Evolutionary conservation across 371 early-diverging fungal genomes (phyloP).

Genomic region (Rhizopus delemar): DNA sequence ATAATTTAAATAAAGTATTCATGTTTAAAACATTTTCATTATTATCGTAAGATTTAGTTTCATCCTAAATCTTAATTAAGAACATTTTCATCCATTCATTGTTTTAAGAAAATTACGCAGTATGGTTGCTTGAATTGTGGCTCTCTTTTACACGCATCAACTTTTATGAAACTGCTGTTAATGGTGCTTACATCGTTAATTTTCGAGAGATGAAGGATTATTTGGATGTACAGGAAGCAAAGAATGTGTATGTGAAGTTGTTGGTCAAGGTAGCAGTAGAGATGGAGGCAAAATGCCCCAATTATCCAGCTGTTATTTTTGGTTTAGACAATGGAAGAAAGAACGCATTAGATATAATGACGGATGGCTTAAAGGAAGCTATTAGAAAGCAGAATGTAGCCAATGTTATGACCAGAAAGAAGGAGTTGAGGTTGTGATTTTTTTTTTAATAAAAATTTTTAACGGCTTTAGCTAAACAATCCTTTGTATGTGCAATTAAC

Average conservation of each 20-base stretch:
- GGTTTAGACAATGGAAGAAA: slow-evolving; percentile 4
- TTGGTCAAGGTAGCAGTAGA: slow-evolving; percentile 2
- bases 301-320: slow-evolving; percentile 1
- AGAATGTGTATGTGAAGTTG: slow-evolving; percentile 3
- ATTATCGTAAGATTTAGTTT: slow-evolving; percentile 2
- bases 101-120: no score
- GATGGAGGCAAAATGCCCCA: slow-evolving; percentile 4
- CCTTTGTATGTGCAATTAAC: slow-evolving; percentile 52
- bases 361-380: background rate
- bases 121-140: no score
- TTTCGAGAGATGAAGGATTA: slow-evolving; percentile 1
- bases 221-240: slow-evolving; percentile 3
- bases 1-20: slow-evolving; percentile 7
- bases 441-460: no score
- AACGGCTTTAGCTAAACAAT: no score
- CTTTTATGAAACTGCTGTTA: slow-evolving; percentile 3
- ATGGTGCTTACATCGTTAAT: slow-evolving; percentile 3
- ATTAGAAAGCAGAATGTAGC: slow-evolving; percentile 1
- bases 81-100: slow-evolving; percentile 2
- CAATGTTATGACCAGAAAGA: no score
- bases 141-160: background rate
- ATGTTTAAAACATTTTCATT: slow-evolving; percentile 1
- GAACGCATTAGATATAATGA: slow-evolving; percentile 5
- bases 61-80: slow-evolving; percentile 4
- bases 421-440: no score